Evolutionary conservation across 257 asterid species (phyloP).

Genomic region (Scutellaria galericulata): DNA sequence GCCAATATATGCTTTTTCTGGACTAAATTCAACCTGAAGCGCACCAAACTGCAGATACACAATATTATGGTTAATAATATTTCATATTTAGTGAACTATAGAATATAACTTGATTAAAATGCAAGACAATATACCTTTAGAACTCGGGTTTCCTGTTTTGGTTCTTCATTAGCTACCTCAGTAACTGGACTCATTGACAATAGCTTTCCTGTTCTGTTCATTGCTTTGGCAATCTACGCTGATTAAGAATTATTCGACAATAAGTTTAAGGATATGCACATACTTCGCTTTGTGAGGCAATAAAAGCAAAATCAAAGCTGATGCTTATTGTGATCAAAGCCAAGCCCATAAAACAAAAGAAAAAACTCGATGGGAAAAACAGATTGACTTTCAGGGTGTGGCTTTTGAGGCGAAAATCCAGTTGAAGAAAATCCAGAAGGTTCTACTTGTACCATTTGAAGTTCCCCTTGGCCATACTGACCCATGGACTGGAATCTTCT

Average conservation of each 20-base stretch:
- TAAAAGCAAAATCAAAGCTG: neutral
- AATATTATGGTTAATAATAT: conserved; percentile 20
- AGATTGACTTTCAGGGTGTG: conserved; percentile 5
- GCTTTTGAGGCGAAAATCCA: neutral
- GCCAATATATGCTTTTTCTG: conserved; percentile 76
- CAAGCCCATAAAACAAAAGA: neutral
- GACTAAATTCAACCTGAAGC: conserved; percentile 86
- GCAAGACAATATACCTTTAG: conserved; percentile 61
- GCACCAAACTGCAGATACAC: conserved; percentile 69
- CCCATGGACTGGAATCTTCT: conserved; percentile 97
- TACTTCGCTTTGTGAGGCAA: neutral
- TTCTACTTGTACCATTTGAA: conserved; percentile 59
- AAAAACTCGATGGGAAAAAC: neutral
- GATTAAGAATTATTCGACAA: conserved; percentile 46
- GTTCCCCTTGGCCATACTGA: conserved; percentile 88
- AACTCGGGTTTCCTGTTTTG: conserved; percentile 62
- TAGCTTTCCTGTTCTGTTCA: conserved; percentile 72
- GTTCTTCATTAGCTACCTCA: conserved; percentile 49
- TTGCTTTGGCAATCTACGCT: conserved; percentile 86
- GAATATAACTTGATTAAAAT: conserved; percentile 9
- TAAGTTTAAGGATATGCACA: conserved; percentile 36
- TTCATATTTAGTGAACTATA: neutral
- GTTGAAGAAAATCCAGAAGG: conserved; percentile 16
- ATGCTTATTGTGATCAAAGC: neutral
- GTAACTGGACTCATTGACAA: conserved; percentile 60